Evolutionary conservation across 2,329 filamentous ascomycete genomes (phyloP).

Genomic region (Aureobasidium sp.): DNA sequence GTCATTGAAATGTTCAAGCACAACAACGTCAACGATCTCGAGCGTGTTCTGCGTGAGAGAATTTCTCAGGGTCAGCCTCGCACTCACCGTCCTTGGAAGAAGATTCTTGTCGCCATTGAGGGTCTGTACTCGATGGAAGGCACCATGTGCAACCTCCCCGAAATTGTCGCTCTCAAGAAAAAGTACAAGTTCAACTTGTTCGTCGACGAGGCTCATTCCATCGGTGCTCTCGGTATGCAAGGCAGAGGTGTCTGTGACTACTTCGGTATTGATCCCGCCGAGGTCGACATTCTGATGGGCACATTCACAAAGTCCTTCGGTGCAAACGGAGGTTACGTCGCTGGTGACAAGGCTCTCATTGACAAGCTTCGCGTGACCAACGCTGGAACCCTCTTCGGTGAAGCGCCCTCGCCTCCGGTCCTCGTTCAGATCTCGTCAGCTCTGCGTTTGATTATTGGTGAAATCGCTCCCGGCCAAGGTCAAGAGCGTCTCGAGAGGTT

Average conservation of each 20-base stretch:
- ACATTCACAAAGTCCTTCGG: conserved; percentile 98
- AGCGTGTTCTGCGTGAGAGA: conserved; percentile 77
- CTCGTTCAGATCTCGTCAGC: conserved; percentile 85
- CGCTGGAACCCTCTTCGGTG: conserved; percentile 77
- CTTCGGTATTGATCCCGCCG: conserved; percentile 78
- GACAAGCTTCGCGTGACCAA: conserved; percentile 85
- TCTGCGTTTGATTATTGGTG: conserved; percentile 81
- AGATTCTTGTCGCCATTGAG: conserved; percentile 93
- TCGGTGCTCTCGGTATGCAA: conserved; percentile 81
- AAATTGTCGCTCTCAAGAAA: conserved; percentile 76
- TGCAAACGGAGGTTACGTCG: conserved; percentile 93
- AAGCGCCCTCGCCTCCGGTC: conserved; percentile 80
- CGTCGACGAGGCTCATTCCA: conserved; percentile 91
- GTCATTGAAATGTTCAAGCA: conserved; percentile 97
- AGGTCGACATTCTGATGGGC: conserved; percentile 95
- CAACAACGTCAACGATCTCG: conserved; percentile 87
- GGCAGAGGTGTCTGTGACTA: conserved; percentile 96
- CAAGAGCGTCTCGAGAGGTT: conserved; percentile 92
- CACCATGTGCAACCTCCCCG: conserved; percentile 96
- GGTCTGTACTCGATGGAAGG: conserved; percentile 99
- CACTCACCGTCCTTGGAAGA: conserved; percentile 99
- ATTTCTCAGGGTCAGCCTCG: conserved; percentile 96
- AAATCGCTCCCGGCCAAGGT: conserved; percentile 81
- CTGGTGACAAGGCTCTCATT: conserved; percentile 81
- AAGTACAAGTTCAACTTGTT: conserved; percentile 97